Evolutionary conservation across 2,329 filamentous ascomycete species (phyloP).

Genomic region (Grosmannia clavigera): DNA sequence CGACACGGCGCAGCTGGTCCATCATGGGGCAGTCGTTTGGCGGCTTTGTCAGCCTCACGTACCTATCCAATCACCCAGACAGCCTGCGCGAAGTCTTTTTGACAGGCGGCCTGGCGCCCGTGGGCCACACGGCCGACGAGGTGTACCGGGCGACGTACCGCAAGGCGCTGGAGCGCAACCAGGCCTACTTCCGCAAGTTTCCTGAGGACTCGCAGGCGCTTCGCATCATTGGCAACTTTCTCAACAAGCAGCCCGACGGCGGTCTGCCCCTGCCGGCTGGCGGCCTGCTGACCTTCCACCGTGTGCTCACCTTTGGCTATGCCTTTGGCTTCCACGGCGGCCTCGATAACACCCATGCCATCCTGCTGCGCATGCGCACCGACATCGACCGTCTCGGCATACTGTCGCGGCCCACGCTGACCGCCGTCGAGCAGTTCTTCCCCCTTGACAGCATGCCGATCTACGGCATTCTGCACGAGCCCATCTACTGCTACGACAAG

Average conservation of each 20-base stretch:
- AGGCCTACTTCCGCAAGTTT: constrained; percentile 72
- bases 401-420: constrained; percentile 59
- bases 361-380: constrained; percentile 55
- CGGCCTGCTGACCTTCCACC: constrained; percentile 56
- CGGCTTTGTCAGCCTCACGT: constrained; percentile 74
- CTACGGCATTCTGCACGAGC: constrained; percentile 79
- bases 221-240: constrained; percentile 50
- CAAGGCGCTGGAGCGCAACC: constrained; percentile 59
- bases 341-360: constrained; percentile 59
- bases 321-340: constrained; percentile 69
- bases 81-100: constrained; percentile 73
- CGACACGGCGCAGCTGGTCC: constrained; percentile 57
- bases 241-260: constrained; percentile 42
- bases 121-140: constrained; percentile 58
- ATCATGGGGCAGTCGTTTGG: constrained; percentile 87
- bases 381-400: constrained; percentile 69
- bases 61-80: constrained; percentile 68
- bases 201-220: constrained; percentile 65
- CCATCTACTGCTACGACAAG: constrained; percentile 67
- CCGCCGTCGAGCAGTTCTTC: constrained; percentile 52
- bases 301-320: constrained; percentile 69
- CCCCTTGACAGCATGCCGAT: constrained; percentile 67
- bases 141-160: constrained; percentile 63
- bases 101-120: constrained; percentile 70
- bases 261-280: constrained; percentile 55